phyloP scores from a whole-genome alignment of 2,329 filamentous ascomycete species.

The Fusarium verticillioides region DNA sequence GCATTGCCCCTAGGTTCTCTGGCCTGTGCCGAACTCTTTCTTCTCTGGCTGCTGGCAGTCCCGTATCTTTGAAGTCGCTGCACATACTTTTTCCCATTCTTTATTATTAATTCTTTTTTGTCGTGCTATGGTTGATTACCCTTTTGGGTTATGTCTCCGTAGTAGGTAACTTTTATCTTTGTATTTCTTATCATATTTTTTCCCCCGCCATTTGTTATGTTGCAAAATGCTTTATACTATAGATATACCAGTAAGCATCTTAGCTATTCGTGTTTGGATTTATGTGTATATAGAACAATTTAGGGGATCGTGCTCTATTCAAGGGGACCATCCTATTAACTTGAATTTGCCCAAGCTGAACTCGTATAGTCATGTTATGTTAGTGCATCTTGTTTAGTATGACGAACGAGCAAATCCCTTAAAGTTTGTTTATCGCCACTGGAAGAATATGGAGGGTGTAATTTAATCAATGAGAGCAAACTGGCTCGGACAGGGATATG shows the following conservation, averaged over 20 bases:
- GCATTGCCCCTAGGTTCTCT: neutral
- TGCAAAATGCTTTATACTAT: constrained; percentile 22
- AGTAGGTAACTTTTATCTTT: neutral
- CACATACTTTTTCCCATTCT: neutral
- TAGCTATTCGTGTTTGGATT: constrained; percentile 11
- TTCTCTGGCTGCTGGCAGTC: constrained; percentile 33
- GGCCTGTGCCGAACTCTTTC: neutral
- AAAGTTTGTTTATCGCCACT: neutral
- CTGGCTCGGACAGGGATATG: neutral
- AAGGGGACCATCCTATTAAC: neutral
- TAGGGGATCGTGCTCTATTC: constrained; percentile 1
- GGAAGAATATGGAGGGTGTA: neutral
- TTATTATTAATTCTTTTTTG: neutral
- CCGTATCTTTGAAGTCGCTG: neutral
- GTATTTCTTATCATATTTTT: neutral
- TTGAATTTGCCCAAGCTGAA: neutral
- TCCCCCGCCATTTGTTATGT: neutral
- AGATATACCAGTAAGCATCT: constrained; percentile 37
- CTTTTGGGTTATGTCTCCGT: neutral
- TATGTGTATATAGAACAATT: constrained; percentile 33
- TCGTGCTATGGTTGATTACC: constrained; percentile 5
- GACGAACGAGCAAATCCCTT: neutral
- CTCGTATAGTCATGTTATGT: neutral
- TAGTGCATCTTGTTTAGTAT: neutral
- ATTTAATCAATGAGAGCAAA: neutral